Base-by-base conservation (phyloP, 768 basidiomycete species). In the Suillus lakei region DNA sequence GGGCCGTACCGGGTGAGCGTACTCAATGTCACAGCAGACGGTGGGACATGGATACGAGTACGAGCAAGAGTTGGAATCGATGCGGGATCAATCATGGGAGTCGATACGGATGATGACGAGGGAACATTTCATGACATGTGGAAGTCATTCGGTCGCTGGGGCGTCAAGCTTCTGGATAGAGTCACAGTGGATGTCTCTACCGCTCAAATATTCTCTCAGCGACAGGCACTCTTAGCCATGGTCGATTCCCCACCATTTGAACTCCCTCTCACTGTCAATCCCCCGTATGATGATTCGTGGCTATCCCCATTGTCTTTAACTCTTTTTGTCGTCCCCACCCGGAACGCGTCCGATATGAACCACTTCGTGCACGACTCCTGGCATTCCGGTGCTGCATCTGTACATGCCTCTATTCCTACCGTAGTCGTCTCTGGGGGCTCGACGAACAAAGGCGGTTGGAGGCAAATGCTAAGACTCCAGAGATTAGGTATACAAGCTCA, bases 81-180 rank as follows among this genome's bases (percentile, higher is more conserved):
- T 72, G 91, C 88, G 8, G 90, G 89, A 2, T 73, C 80, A 10
- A 78, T 87, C 23, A 77, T 91, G 16, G 89, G 85, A 1, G 83
- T 91, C 15, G 85, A 85, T 62, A 77, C 77, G 13, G 77, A 79
- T 34, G 69, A 76, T 10, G 77, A 81, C 9, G 80, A 91, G 63
- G 79, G 79, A 36, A 44, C 86, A 7, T 65, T 87, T 54, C 67
- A 72, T n/a, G 76, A 76, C 53, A 64, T 86, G 36, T 90, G 88
- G 88, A 92, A 90, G 75, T 79, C 84, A 2, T 64, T 92, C 21
- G 92, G 91, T 3, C 82, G 90, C 39, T 88, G 90, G 84, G 86
- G 90, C 6, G 83, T 93, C 36, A 80, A 80, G 39, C 76, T 73
- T 15, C 69, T 94, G 61, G 84, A 86, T 66, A 80, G 76, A 16